These are phyloP conservation scores for Eucalyptus dawsonii DNA, from an alignment of 345 rosid species.

Conservation along the genomic window DNA sequence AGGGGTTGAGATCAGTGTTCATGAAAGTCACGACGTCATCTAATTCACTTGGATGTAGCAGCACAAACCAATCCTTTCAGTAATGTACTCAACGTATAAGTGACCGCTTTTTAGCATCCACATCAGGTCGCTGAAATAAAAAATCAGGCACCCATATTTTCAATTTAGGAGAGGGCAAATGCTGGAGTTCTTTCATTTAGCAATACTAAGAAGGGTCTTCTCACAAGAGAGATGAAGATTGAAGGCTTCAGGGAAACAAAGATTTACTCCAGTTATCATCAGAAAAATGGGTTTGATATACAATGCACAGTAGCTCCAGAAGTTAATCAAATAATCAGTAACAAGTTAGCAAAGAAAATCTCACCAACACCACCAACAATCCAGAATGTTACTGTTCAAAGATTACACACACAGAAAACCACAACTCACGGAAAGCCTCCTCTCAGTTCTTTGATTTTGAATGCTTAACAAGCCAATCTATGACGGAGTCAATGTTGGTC, in stretches of 20 bases:
- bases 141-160: background rate
- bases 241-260: background rate
- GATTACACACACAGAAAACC: background rate
- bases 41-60: background rate
- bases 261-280: background rate
- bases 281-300: background rate
- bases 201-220: background rate
- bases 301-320: conserved; percentile 7
- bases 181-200: background rate
- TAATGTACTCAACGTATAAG: background rate
- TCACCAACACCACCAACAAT: background rate
- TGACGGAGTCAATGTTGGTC: conserved; percentile 71
- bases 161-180: background rate
- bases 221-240: background rate
- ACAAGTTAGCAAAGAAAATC: background rate
- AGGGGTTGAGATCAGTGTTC: background rate
- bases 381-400: background rate
- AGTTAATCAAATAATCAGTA: background rate
- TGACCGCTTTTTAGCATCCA: background rate
- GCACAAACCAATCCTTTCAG: background rate
- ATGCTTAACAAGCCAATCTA: conserved; percentile 93
- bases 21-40: background rate
- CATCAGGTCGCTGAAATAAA: background rate
- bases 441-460: conserved; percentile 54
- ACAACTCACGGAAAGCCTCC: background rate